phyloP scores from a whole-genome alignment of 2,329 filamentous ascomycete genomes.

The Talaromyces sp. region DNA sequence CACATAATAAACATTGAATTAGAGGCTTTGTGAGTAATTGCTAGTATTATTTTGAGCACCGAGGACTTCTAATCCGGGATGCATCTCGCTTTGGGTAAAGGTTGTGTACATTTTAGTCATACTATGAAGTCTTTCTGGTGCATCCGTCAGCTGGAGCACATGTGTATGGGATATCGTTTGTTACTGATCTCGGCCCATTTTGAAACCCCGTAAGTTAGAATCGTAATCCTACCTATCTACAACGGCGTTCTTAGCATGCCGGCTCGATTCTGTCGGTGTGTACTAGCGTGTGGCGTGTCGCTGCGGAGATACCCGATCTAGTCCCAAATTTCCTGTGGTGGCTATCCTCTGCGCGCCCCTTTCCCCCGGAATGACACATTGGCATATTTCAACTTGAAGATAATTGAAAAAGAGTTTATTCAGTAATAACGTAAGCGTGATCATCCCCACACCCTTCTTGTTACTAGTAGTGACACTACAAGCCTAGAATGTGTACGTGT shows the following conservation, averaged over 20 bases:
- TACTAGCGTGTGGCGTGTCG: not conserved
- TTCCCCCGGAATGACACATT: no score
- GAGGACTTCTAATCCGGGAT: no score
- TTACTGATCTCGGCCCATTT: not conserved
- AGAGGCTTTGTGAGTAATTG: no score
- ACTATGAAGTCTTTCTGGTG: no score
- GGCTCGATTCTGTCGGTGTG: slow-evolving; percentile 8
- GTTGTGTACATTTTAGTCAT: no score
- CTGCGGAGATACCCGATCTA: slow-evolving; percentile 3
- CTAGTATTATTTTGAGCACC: no score
- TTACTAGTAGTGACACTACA: slow-evolving; percentile 5
- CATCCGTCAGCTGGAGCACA: no score
- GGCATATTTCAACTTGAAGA: no score
- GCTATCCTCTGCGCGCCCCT: not conserved
- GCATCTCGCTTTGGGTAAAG: no score
- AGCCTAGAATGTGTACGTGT: not conserved
- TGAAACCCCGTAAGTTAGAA: slow-evolving; percentile 4
- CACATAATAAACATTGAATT: no score
- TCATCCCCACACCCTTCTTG: not conserved
- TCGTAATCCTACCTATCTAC: not conserved
- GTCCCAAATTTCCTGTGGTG: not conserved
- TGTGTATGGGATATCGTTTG: not conserved
- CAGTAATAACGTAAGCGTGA: not conserved
- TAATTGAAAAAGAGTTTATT: no score
- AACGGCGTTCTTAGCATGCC: not conserved